Percentiles rank a stretch among this genome's conserved stretches.
Evolutionary conservation across 768 basidiomycete genomes (phyloP).

Genomic region (Boletus huronensis): DNA sequence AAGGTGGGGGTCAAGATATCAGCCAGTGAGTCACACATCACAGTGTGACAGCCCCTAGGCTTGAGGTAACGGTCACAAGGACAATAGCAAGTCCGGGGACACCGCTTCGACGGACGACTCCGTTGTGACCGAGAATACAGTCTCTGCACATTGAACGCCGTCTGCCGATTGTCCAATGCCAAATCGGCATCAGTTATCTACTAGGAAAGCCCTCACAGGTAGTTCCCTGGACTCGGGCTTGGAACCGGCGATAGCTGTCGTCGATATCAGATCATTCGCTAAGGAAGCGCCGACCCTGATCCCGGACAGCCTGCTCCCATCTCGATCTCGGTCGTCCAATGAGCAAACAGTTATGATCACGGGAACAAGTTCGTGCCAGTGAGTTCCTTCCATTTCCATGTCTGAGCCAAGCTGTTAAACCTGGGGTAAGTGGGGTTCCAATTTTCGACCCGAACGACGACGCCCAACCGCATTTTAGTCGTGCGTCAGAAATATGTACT

Average conservation of each 20-base stretch:
- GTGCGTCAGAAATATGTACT: too few species aligned
- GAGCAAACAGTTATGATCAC: background rate
- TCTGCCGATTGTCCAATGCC: background rate
- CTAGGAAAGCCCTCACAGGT: background rate
- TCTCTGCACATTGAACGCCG: background rate
- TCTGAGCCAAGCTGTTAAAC: background rate
- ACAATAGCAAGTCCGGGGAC: too few species aligned
- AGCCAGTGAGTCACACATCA: too few species aligned
- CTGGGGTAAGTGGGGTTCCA: too few species aligned
- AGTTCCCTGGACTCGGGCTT: background rate
- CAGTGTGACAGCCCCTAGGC: too few species aligned
- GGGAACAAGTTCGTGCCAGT: background rate
- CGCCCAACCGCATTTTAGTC: too few species aligned
- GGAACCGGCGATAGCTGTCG: background rate
- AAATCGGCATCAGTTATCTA: background rate
- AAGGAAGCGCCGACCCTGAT: background rate
- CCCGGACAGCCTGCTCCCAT: background rate
- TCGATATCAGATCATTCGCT: background rate
- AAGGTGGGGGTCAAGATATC: too few species aligned
- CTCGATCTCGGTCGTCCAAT: background rate
- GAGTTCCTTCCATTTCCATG: background rate
- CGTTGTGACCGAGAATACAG: background rate
- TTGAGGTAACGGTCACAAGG: too few species aligned
- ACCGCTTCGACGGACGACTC: background rate
- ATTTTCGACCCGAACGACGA: too few species aligned